Conservation (phyloP, 331 rosid genomes). For the Saraca asoca region DNA sequence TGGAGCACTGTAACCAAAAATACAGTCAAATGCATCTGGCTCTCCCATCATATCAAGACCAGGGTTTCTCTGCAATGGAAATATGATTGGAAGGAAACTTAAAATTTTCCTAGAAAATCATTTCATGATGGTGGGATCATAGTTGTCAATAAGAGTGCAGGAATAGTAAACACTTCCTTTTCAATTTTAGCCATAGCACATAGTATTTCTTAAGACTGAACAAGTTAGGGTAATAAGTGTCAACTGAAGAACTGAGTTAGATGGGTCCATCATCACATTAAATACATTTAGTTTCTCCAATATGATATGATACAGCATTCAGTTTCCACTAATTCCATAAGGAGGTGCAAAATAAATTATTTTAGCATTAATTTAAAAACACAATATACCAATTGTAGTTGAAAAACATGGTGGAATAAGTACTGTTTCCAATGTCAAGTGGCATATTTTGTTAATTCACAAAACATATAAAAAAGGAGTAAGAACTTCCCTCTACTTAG, state of each 20-base stretch:
- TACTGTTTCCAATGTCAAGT: too few relatives aligned
- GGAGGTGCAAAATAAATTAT: too few relatives aligned
- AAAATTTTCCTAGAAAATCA: background rate
- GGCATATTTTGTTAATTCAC: too few relatives aligned
- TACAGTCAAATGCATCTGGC: conserved; percentile 64
- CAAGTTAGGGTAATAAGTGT: conserved; percentile 3
- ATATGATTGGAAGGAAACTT: background rate
- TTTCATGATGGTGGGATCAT: background rate
- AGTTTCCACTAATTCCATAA: too few relatives aligned
- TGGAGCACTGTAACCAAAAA: conserved; percentile 54
- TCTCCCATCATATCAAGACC: conserved; percentile 47
- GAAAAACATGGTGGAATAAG: too few relatives aligned
- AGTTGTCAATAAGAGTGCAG: background rate
- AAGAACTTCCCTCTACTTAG: too few relatives aligned
- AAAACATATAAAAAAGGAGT: too few relatives aligned
- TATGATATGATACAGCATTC: too few relatives aligned
- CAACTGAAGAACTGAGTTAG: conserved; percentile 15
- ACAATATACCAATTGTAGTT: too few relatives aligned
- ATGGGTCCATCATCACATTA: conserved; percentile 6
- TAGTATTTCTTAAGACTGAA: background rate
- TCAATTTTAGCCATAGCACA: background rate
- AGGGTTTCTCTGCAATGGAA: conserved; percentile 46
- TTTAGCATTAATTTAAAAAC: too few relatives aligned
- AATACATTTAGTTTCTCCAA: too few relatives aligned
- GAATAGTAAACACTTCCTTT: background rate